These are phyloP conservation scores for Xylaria grammica DNA, from an alignment of 495 filamentous ascomycete genomes.

Conservation along the genomic window DNA sequence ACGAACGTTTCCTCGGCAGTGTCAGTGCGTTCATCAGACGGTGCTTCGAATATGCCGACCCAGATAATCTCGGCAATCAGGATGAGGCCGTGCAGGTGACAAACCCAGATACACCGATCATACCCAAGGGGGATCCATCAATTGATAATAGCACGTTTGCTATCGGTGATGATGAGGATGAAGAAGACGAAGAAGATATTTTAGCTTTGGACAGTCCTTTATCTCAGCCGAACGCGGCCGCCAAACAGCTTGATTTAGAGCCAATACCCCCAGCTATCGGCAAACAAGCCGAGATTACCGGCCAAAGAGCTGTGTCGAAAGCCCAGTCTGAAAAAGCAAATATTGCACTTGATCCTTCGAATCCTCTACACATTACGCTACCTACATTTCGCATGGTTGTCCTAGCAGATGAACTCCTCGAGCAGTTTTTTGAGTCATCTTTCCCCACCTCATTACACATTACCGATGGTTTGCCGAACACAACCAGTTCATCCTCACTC, in stretches of 20 bases:
- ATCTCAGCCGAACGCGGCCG: constrained; percentile 39
- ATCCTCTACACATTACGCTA: constrained; percentile 92
- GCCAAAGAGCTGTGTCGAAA: constrained; percentile 52
- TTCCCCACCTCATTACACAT: constrained; percentile 70
- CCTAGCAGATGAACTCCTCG: constrained; percentile 91
- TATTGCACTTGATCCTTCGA: constrained; percentile 85
- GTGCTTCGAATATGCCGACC: constrained; percentile 98
- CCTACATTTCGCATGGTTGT: constrained; percentile 99
- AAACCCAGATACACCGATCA: constrained; percentile 29
- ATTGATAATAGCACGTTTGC: constrained; percentile 63
- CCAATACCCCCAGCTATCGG: constrained; percentile 32
- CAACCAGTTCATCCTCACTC: constrained; percentile 55
- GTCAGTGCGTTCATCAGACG: constrained; percentile 93
- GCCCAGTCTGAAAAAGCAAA: constrained; percentile 73
- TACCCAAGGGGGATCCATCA: constrained; percentile 19
- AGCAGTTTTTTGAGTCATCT: constrained; percentile 91
- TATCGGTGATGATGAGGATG: constrained; percentile 76
- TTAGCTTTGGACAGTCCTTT: constrained; percentile 56
- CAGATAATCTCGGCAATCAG: constrained; percentile 73
- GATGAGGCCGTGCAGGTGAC: constrained; percentile 28
- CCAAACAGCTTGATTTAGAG: constrained; percentile 36
- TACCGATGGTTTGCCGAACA: constrained; percentile 50
- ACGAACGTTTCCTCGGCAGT: constrained; percentile 86
- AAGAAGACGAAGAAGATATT: constrained; percentile 71
- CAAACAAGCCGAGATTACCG: constrained; percentile 27